Percentiles rank a stretch among this genome's conserved stretches.
Conservation (phyloP, 257 asterid species). For the Jacaranda copaia region DNA sequence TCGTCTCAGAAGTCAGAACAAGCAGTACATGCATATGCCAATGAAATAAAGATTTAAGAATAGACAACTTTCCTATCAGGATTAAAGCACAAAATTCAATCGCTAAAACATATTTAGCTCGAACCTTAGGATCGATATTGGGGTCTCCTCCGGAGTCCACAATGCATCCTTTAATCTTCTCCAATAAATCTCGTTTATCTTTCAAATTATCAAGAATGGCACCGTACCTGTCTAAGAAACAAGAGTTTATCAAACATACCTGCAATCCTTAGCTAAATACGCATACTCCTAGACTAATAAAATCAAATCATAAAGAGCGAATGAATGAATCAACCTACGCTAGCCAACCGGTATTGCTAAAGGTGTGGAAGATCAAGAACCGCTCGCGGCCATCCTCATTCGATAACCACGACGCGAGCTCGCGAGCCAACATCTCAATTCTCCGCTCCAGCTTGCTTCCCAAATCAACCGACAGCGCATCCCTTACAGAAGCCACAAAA, state of each 20-base stretch:
- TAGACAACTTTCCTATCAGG: slow-evolving; percentile 8
- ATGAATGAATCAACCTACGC: slow-evolving; percentile 70
- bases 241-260: background rate
- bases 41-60: slow-evolving; percentile 18
- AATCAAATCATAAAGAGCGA: slow-evolving; percentile 1
- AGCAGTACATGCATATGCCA: slow-evolving; percentile 6
- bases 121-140: slow-evolving; percentile 80
- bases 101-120: slow-evolving; percentile 25
- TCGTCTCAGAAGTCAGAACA: background rate
- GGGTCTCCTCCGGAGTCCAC: slow-evolving; percentile 98
- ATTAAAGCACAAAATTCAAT: slow-evolving; percentile 12
- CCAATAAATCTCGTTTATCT: slow-evolving; percentile 62
- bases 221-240: slow-evolving; percentile 66
- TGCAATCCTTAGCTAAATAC: background rate
- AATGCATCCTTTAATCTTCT: slow-evolving; percentile 79
- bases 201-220: slow-evolving; percentile 69
- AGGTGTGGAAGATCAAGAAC: slow-evolving; percentile 77
- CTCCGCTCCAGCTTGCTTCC: slow-evolving; percentile 75
- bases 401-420: slow-evolving; percentile 71
- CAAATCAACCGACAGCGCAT: slow-evolving; percentile 74
- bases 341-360: slow-evolving; percentile 97
- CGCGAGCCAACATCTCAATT: slow-evolving; percentile 51
- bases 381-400: slow-evolving; percentile 58
- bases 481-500: slow-evolving; percentile 75
- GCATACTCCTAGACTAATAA: background rate